Evolutionary conservation across 2,329 filamentous ascomycete species (phyloP), one percentile per base, ranked within the genome.

Genomic region (Monilinia aucupariae): DNA sequence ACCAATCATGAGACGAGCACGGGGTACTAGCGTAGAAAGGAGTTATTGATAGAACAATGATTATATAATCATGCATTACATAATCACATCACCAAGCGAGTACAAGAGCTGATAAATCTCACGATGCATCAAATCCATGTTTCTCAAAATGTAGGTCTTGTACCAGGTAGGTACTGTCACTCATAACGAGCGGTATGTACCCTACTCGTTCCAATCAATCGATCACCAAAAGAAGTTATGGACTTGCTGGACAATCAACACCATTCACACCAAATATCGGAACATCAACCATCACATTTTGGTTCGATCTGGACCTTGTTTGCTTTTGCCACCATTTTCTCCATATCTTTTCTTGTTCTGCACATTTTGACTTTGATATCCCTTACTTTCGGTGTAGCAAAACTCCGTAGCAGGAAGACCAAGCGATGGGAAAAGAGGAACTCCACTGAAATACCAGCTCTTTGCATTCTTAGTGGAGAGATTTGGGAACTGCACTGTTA

Each of bases 401-500:
- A 22, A 56, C 41, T 56, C 54, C 10, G 34, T 22, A 51, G 30
- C 49, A 51, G 49, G 30, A 10, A 45, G 27, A 56, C 54, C 41
- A 27, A 56, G 39, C 20, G 43, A 30, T 49, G 30, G 15, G 15
- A 8, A 27, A 30, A 27, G 30, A 15, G 15, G 4, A 27, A 25
- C 55, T 30, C 55, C 55, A 59, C 55, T 50, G 45, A 59, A 49
- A 50, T 59, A 32, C 32, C 45, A 49, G 49, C 20, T 34, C 25
- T 59, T 20, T 59, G 32, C 30, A 59, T 59, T 52, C 30, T 45
- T 45, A 53, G 34, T 52, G 58, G 58, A 43, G 58, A 60, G 58
- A 47, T 25, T 41, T 43, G 55, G 22, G 30, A 39, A 43, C 55
- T 49, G 43, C 22, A 59, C 41, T 48, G 59, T 55, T 39, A 61